phyloP scores from a whole-genome alignment of 2,329 filamentous ascomycete species.

The Colletotrichum spinosum region DNA sequence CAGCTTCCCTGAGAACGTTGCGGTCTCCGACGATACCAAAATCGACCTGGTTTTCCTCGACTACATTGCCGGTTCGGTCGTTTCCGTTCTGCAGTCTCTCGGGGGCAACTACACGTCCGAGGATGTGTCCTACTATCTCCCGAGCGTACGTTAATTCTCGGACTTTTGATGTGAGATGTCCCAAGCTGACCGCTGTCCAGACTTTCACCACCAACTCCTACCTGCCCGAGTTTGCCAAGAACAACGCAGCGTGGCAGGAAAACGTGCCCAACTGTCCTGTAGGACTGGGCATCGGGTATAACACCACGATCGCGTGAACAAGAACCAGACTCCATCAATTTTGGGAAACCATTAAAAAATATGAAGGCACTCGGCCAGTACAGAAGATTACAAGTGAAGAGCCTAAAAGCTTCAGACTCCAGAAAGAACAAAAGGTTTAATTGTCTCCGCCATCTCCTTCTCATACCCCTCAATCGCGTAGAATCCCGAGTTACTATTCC shows the following conservation, averaged over 20 bases:
- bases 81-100: constrained; percentile 20
- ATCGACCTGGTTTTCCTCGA: constrained; percentile 28
- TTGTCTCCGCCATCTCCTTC: too few species aligned
- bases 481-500: too few species aligned
- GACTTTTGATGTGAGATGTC: background rate
- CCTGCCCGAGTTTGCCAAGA: constrained; percentile 15
- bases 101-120: constrained; percentile 20
- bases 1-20: constrained; percentile 57
- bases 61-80: constrained; percentile 17
- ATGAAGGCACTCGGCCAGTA: accelerated
- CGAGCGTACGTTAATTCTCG: constrained; percentile 8
- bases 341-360: too few species aligned
- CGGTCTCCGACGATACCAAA: constrained; percentile 10
- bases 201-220: constrained; percentile 27
- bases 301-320: background rate
- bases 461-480: too few species aligned
- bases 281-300: constrained; percentile 14
- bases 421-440: too few species aligned
- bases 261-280: constrained; percentile 26
- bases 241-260: constrained; percentile 13
- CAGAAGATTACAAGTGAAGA: too few species aligned
- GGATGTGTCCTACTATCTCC: constrained; percentile 22
- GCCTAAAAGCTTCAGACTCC: too few species aligned
- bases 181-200: constrained; percentile 6
- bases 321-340: too few species aligned